phyloP scores from a whole-genome alignment of 192 early-diverging fungal genomes.

The Diversispora epigaea region DNA sequence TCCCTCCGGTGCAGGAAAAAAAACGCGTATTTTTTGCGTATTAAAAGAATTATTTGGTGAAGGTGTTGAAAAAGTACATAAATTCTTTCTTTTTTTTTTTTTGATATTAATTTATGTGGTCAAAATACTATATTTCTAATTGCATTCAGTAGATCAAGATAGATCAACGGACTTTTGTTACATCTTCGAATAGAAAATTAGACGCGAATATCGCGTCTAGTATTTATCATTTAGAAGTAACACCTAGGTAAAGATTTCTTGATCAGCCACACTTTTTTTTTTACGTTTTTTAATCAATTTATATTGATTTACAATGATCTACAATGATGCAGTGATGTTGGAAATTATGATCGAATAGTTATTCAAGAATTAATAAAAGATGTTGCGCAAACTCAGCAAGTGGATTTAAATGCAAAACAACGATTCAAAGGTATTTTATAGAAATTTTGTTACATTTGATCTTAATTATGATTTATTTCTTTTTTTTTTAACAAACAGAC shows the following conservation, averaged over 20 bases:
- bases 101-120: background rate
- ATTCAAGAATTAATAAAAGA: constrained; percentile 97
- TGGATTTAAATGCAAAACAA: constrained; percentile 74
- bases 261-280: background rate
- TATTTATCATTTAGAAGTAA: constrained; percentile 96
- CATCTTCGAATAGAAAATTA: constrained; percentile 78
- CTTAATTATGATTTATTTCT: background rate
- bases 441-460: background rate
- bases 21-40: constrained; percentile 86
- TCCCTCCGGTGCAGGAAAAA: constrained; percentile 94
- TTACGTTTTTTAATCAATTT: background rate
- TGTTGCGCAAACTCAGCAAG: constrained; percentile 92
- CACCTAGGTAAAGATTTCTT: constrained; percentile 69
- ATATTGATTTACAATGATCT: background rate
- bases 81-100: background rate
- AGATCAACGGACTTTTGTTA: constrained; percentile 80
- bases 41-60: constrained; percentile 88
- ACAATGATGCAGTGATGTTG: constrained; percentile 75
- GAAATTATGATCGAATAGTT: constrained; percentile 87
- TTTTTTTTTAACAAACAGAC: background rate
- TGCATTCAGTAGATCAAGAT: constrained; percentile 74
- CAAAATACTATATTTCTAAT: background rate
- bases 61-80: constrained; percentile 79
- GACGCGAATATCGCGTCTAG: constrained; percentile 86
- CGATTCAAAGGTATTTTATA: constrained; percentile 75